Evolutionary conservation across 2,329 filamentous ascomycete genomes (phyloP).

Genomic region (Ceratocystiopsis sp.): DNA sequence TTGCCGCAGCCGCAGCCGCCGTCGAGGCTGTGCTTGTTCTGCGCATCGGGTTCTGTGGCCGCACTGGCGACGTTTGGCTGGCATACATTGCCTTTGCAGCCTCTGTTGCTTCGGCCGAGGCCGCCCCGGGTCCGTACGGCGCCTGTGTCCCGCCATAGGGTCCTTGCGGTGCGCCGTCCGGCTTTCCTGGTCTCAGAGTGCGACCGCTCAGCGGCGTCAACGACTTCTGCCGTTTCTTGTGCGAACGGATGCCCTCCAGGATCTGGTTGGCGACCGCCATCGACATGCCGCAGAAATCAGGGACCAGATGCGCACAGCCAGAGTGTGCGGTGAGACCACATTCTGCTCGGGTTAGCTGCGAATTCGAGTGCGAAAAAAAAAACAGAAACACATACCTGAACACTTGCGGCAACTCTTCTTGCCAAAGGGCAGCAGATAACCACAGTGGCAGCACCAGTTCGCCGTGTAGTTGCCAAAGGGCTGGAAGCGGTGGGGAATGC

Average conservation of each 20-base stretch:
- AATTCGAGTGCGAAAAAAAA: neutral
- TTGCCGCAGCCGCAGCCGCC: constrained; percentile 38
- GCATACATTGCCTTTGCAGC: constrained; percentile 47
- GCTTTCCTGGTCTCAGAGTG: constrained; percentile 43
- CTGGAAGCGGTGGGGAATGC: constrained; percentile 93
- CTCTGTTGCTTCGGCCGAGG: constrained; percentile 38
- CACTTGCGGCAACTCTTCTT: constrained; percentile 92
- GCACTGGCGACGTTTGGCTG: constrained; percentile 33
- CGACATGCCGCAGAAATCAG: constrained; percentile 98
- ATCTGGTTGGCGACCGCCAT: constrained; percentile 96
- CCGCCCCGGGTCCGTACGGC: constrained; percentile 16
- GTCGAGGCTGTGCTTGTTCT: constrained; percentile 29
- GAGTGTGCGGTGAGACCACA: constrained; percentile 84
- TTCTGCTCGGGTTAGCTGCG: constrained; percentile 32
- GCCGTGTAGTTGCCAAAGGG: constrained; percentile 95
- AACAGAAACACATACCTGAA: constrained; percentile 42
- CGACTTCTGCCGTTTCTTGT: constrained; percentile 46
- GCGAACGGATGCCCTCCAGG: constrained; percentile 64
- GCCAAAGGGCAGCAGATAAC: constrained; percentile 85
- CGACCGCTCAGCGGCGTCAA: constrained; percentile 36
- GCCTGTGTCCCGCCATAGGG: constrained; percentile 8
- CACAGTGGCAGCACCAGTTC: constrained; percentile 99
- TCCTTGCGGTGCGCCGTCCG: constrained; percentile 13
- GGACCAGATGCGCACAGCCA: constrained; percentile 83
- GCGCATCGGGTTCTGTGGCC: constrained; percentile 33